A percentile compares a stretch with the other conserved stretches of the same genome.
phyloP scores from a whole-genome alignment of 805 yeast genomes.

The Zygosaccharomyces bailii region DNA sequence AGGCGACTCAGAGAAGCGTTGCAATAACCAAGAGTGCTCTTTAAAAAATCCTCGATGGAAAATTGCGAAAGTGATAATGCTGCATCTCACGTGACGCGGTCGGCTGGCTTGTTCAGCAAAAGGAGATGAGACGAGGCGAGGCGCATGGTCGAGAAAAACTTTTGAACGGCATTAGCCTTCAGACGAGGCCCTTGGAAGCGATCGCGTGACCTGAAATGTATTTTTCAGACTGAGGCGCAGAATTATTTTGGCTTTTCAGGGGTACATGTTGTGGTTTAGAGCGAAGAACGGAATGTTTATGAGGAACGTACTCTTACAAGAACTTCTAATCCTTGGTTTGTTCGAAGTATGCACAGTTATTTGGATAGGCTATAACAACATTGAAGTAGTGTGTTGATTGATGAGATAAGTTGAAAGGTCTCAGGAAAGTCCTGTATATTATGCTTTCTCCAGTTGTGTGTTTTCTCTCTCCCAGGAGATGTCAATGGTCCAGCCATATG shows the following conservation, averaged over 20 bases:
- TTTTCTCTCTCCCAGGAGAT: not conserved
- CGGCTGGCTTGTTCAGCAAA: not conserved
- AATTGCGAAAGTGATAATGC: too few species aligned
- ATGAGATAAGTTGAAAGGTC: not conserved
- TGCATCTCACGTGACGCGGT: not conserved
- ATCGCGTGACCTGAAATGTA: not conserved
- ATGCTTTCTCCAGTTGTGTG: not conserved
- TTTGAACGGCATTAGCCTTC: not conserved
- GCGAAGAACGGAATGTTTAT: not conserved
- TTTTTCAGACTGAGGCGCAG: not conserved
- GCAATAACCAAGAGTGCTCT: not conserved
- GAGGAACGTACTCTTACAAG: not conserved
- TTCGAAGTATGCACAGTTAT: not conserved
- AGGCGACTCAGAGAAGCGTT: not conserved
- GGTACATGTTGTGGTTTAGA: not conserved
- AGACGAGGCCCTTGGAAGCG: not conserved
- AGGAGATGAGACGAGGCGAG: not conserved
- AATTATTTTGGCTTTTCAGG: not conserved
- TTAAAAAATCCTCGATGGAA: not conserved
- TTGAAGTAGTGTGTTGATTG: not conserved
- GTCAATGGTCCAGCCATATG: not conserved
- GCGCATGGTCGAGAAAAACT: not conserved
- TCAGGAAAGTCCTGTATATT: not conserved
- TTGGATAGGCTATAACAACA: not conserved
- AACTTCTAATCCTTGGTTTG: not conserved